A percentile compares a stretch with the other conserved stretches of the same genome.
Conservation (phyloP, 1,139 yeast species). For the Diutina siamensis region DNA sequence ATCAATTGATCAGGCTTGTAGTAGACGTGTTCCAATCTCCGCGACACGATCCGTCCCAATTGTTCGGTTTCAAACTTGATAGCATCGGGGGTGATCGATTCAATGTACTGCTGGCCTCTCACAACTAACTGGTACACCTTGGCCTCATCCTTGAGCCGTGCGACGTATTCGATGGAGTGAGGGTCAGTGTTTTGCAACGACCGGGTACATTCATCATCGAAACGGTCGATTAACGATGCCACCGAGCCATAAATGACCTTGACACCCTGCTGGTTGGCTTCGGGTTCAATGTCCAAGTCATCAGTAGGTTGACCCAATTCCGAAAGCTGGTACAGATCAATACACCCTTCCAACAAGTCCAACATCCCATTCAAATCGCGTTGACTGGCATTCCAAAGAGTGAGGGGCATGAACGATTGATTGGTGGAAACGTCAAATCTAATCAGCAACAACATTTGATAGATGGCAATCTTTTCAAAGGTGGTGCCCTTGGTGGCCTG, state of each 20-base stretch:
- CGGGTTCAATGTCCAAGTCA: slow-evolving; percentile 70
- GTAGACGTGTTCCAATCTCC: slow-evolving; percentile 88
- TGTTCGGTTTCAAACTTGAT: slow-evolving; percentile 42
- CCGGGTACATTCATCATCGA: slow-evolving; percentile 88
- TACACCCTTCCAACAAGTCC: slow-evolving; percentile 53
- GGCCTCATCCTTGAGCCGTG: slow-evolving; percentile 81
- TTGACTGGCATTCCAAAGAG: slow-evolving; percentile 70
- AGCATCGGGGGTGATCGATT: slow-evolving; percentile 27
- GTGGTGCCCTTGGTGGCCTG: slow-evolving; percentile 26
- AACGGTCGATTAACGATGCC: slow-evolving; percentile 78
- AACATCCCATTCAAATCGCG: slow-evolving; percentile 53
- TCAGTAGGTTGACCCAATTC: slow-evolving; percentile 74
- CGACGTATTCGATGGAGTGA: slow-evolving; percentile 88
- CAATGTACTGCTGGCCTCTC: slow-evolving; percentile 80
- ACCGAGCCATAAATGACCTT: slow-evolving; percentile 75
- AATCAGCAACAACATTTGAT: slow-evolving; percentile 75
- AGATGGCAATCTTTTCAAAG: slow-evolving; percentile 70
- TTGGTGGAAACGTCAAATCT: slow-evolving; percentile 72
- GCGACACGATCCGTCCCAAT: slow-evolving; percentile 64
- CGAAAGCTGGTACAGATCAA: slow-evolving; percentile 50
- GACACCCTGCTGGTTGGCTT: slow-evolving; percentile 53
- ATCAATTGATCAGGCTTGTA: slow-evolving; percentile 81
- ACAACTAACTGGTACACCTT: slow-evolving; percentile 64
- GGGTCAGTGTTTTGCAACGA: slow-evolving; percentile 87
- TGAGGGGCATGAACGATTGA: slow-evolving; percentile 64